phyloP scores from a whole-genome alignment of 495 filamentous ascomycete species.

The Aspergillus ellipticus region DNA sequence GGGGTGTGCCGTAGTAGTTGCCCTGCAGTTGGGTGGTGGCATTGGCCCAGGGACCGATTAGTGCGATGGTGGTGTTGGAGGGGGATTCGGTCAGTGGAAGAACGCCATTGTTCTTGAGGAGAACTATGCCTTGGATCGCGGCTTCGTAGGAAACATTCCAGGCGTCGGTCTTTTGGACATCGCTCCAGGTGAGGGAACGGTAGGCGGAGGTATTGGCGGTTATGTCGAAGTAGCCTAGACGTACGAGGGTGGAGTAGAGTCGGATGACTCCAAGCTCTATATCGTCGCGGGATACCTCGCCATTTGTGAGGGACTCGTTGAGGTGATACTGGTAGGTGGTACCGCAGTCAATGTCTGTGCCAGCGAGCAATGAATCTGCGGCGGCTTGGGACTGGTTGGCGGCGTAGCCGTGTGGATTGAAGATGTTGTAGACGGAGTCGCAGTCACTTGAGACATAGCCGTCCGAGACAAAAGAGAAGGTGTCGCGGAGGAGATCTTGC shows the following conservation, averaged over 20 bases:
- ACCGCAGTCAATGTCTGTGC: constrained; percentile 61
- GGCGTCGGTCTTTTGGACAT: constrained; percentile 49
- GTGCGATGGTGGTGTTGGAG: constrained; percentile 41
- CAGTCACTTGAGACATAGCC: constrained; percentile 58
- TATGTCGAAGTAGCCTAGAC: constrained; percentile 58
- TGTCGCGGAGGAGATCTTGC: constrained; percentile 54
- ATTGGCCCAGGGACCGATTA: constrained; percentile 58
- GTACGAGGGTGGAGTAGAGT: constrained; percentile 52
- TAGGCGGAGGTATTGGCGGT: constrained; percentile 38
- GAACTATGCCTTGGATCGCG: constrained; percentile 54
- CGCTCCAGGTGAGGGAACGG: constrained; percentile 47
- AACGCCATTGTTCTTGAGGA: constrained; percentile 59
- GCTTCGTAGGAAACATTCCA: constrained; percentile 56
- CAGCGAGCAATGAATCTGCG: constrained; percentile 54
- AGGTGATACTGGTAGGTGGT: constrained; percentile 51
- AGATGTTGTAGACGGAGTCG: constrained; percentile 56
- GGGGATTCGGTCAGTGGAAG: constrained; percentile 45
- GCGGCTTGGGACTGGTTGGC: constrained; percentile 41
- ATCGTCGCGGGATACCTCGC: constrained; percentile 42
- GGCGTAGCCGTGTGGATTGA: constrained; percentile 52
- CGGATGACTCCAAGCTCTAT: constrained; percentile 54
- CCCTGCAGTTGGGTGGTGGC: constrained; percentile 59
- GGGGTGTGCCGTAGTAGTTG: constrained; percentile 55
- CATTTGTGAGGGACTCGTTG: constrained; percentile 44
- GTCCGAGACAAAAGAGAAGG: constrained; percentile 42